Evolutionary conservation across 139 green algal species (phyloP).

Genomic region (Asterochloris erici): DNA sequence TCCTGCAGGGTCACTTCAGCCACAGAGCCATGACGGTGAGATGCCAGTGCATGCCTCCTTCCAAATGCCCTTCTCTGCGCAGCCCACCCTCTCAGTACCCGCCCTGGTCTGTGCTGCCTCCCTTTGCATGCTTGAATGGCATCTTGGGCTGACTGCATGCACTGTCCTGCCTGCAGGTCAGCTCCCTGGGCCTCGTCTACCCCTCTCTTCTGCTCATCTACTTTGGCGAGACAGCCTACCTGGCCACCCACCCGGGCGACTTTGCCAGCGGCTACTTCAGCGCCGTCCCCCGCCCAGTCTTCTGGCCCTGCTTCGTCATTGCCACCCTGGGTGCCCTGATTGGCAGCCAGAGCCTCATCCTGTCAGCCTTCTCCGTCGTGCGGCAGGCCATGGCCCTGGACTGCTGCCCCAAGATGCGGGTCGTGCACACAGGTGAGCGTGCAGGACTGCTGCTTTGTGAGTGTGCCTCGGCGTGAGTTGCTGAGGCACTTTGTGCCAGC

Average conservation of each 20-base stretch:
- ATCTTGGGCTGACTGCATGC: no score
- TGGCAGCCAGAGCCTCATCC: conserved; percentile 38
- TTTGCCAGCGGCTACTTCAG: conserved; percentile 1
- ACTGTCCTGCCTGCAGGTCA: conserved; percentile 4
- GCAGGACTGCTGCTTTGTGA: no score
- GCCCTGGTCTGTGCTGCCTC: no score
- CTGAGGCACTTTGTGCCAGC: no score
- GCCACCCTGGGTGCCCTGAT: conserved; percentile 42
- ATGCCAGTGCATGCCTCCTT: no score
- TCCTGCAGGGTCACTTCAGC: conserved; percentile 43
- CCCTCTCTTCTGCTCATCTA: conserved; percentile 58
- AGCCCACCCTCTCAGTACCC: no score
- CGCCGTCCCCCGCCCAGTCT: conserved; percentile 5
- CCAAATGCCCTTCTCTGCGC: no score
- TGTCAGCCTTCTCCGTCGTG: conserved; percentile 47
- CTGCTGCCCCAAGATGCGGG: conserved; percentile 42
- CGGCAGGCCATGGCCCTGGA: conserved; percentile 27
- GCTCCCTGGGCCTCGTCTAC: conserved; percentile 34
- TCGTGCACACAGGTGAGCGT: conserved; percentile 43
- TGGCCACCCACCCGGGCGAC: background rate
- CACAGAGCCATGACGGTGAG: conserved; percentile 25
- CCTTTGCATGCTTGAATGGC: no score
- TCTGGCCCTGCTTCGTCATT: conserved; percentile 50
- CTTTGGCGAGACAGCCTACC: conserved; percentile 45
- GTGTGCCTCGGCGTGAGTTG: no score